A percentile compares a stretch with the other conserved stretches of the same genome.
Evolutionary conservation across 495 filamentous ascomycete genomes (phyloP).

Genomic region (Aspergillus coremiiformis): DNA sequence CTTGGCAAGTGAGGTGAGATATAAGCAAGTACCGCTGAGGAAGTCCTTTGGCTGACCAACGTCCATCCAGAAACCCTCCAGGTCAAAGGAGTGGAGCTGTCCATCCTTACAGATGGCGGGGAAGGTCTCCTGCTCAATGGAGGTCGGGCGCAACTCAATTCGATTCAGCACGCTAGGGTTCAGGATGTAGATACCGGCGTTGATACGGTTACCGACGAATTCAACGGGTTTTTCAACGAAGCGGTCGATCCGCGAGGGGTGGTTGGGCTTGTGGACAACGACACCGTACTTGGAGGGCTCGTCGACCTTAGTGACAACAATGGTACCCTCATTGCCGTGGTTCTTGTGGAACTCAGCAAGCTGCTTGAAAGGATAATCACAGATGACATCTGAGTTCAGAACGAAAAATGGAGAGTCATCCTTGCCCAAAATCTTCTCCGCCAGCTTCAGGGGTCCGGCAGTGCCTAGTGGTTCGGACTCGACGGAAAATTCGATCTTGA

Average conservation of each 20-base stretch:
- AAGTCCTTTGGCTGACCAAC: slow-evolving; percentile 99
- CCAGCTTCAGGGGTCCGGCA: slow-evolving; percentile 91
- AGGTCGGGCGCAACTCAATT: slow-evolving; percentile 94
- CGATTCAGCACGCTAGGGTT: slow-evolving; percentile 85
- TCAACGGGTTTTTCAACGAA: slow-evolving; percentile 99
- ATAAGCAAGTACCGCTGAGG: slow-evolving; percentile 91
- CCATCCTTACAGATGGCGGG: slow-evolving; percentile 87
- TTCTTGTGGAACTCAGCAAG: slow-evolving; percentile 81
- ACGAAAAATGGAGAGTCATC: slow-evolving; percentile 96
- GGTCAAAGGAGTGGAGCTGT: slow-evolving; percentile 92
- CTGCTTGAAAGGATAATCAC: slow-evolving; percentile 91
- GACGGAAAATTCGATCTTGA: slow-evolving; percentile 94
- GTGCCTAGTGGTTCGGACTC: slow-evolving; percentile 94
- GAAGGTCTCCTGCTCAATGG: slow-evolving; percentile 99
- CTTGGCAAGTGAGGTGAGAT: slow-evolving; percentile 89
- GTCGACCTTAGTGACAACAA: slow-evolving; percentile 98
- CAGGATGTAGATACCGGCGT: slow-evolving; percentile 97
- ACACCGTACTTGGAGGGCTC: slow-evolving; percentile 99
- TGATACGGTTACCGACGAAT: slow-evolving; percentile 99
- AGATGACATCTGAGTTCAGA: slow-evolving; percentile 97
- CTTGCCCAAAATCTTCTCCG: slow-evolving; percentile 87
- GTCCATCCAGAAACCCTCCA: slow-evolving; percentile 99
- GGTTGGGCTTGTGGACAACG: slow-evolving; percentile 92
- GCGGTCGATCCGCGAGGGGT: slow-evolving; percentile 88
- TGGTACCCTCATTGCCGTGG: slow-evolving; percentile 95